These are phyloP conservation scores for Hordeum pubiflorum DNA, from an alignment of 202 grass and related monocot genomes.

Conservation along the genomic window DNA sequence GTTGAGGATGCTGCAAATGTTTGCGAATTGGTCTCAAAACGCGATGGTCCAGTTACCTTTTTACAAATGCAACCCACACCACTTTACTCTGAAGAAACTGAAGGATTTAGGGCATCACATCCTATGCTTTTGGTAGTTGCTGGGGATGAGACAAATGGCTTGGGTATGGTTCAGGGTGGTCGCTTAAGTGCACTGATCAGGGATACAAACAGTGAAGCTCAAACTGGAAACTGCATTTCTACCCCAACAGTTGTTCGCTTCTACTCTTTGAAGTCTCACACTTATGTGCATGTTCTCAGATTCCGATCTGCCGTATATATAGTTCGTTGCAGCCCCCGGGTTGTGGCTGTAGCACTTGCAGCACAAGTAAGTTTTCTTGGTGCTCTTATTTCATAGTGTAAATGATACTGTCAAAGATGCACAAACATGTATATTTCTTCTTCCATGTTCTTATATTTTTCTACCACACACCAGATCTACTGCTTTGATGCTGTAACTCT, in stretches of 20 bases:
- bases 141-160: constrained; percentile 92
- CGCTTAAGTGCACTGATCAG: constrained; percentile 89
- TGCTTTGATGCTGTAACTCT: constrained; percentile 98
- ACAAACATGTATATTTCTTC: neutral
- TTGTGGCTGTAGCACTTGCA: constrained; percentile 96
- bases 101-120: constrained; percentile 90
- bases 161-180: constrained; percentile 85
- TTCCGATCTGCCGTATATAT: constrained; percentile 97
- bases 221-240: constrained; percentile 55
- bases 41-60: constrained; percentile 93
- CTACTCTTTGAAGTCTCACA: constrained; percentile 93
- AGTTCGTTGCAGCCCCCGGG: constrained; percentile 82
- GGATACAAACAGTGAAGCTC: constrained; percentile 67
- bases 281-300: constrained; percentile 80
- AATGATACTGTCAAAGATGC: neutral
- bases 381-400: constrained; percentile 21
- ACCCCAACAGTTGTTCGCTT: constrained; percentile 86
- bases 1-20: constrained; percentile 96
- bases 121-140: constrained; percentile 94
- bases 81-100: constrained; percentile 39
- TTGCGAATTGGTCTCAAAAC: constrained; percentile 92
- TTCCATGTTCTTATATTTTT: constrained; percentile 25
- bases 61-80: constrained; percentile 96
- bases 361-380: constrained; percentile 74
- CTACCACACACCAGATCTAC: constrained; percentile 65